Base-by-base conservation (phyloP, 169 alveolate species). In the Prorocentrum cordatum region DNA sequence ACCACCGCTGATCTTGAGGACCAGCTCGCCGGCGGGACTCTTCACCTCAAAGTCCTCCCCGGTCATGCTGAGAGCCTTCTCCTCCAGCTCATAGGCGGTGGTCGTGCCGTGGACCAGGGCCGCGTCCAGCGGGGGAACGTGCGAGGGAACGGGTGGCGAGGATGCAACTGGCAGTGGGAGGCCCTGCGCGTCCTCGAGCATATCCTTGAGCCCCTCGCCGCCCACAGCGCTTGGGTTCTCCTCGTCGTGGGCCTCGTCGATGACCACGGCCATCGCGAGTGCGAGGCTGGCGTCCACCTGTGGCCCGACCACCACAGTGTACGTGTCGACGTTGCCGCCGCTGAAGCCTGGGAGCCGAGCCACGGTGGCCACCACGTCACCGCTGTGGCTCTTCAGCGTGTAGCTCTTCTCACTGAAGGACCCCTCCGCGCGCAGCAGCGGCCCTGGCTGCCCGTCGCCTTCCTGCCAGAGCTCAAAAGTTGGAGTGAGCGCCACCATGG, bases 371-470 rank as follows among this genome's bases (percentile, higher is more conserved):
- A 77, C 88, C 47, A 59, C 75, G 22, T 59, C 38, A 22, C 54
- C 54, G 54, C 22, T 45, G 3, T 20, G 3, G 26, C 54, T 42
- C 24, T 45, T 45, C 59, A 7, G 12, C 61, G 38, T 75, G 33
- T 77, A 77, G 75, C 67, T 77, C 75, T 77, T 77, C 6, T 77
- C 88, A 32, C 88, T 77, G 33, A 77, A 77, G 45, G 88, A 77
- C 32, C 88, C 88, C 67, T 77, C 88, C 31, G 88, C 88, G 27
- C 62, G 33, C 64, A 77, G 45, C 39, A 77, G 38, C 7, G 88
- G 75, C 1, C 88, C 88, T 2, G 75, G 75, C 45, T 77, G 75
- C 14, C 32, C 36, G 27, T 77, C 88, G 33, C 38, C 88, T 33
- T 77, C 88, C 33, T 77, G 72, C 35, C 20, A 38, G 66, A 67